Evolutionary conservation across 257 asterid species (phyloP).

Genomic region (Salvia miltiorrhiza): DNA sequence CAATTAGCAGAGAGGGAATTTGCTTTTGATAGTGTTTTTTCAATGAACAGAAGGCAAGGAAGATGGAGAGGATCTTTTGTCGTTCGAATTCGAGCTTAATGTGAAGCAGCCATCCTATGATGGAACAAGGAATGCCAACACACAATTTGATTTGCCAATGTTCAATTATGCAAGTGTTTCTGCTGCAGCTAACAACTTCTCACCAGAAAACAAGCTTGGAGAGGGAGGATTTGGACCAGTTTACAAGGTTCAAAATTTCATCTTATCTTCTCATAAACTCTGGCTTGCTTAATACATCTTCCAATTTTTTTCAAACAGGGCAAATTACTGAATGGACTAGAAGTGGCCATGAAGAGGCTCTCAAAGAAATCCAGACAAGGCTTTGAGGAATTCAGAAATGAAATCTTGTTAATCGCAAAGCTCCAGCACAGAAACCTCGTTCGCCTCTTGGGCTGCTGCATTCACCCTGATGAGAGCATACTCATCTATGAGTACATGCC

Average conservation of each 20-base stretch:
- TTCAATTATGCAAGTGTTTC: slow-evolving; percentile 48
- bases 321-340: slow-evolving; percentile 29
- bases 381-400: slow-evolving; percentile 39
- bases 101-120: slow-evolving; percentile 5
- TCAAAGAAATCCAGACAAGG: slow-evolving; percentile 46
- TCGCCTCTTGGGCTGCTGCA: slow-evolving; percentile 35
- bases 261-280: too few relatives aligned
- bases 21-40: neutral
- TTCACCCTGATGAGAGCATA: slow-evolving; percentile 33
- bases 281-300: neutral
- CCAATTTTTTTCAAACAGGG: slow-evolving; percentile 27
- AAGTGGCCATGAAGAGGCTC: slow-evolving; percentile 47
- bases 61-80: slow-evolving; percentile 33
- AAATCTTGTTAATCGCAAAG: slow-evolving; percentile 32
- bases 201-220: slow-evolving; percentile 43
- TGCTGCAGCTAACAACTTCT: slow-evolving; percentile 39
- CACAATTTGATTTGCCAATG: slow-evolving; percentile 33
- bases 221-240: slow-evolving; percentile 66
- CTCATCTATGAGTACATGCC: slow-evolving; percentile 46
- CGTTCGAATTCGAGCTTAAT: slow-evolving; percentile 29
- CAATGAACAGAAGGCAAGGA: slow-evolving; percentile 28
- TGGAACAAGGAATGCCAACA: slow-evolving; percentile 13
- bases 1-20: too few relatives aligned
- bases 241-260: slow-evolving; percentile 35
- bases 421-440: slow-evolving; percentile 49